Conservation (phyloP, 331 rosid species). For the Stylosanthes scabra region DNA sequence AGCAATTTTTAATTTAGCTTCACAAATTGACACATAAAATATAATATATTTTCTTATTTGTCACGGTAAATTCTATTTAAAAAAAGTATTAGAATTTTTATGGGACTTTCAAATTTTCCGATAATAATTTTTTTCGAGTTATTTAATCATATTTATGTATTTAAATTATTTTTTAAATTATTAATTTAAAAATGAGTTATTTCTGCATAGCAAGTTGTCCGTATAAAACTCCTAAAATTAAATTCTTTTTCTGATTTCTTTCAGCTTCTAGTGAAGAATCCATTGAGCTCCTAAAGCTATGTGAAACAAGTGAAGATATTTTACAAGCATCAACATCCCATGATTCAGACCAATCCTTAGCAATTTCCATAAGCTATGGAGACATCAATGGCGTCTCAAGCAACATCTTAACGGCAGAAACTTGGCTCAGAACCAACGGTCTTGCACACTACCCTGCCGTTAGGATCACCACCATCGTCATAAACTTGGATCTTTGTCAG, state of each 20-base stretch:
- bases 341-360: slow-evolving; percentile 50
- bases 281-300: slow-evolving; percentile 50
- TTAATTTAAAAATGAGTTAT: too few relatives aligned
- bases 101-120: too few relatives aligned
- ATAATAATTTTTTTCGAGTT: too few relatives aligned
- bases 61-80: too few relatives aligned
- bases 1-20: too few relatives aligned
- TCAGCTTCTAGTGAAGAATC: slow-evolving; percentile 64
- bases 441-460: slow-evolving; percentile 68
- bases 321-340: slow-evolving; percentile 27
- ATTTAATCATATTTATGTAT: too few relatives aligned
- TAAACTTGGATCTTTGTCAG: slow-evolving; percentile 50
- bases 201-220: too few relatives aligned
- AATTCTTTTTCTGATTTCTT: neutral
- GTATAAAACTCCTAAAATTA: too few relatives aligned
- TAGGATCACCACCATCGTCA: slow-evolving; percentile 71
- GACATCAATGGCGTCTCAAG: slow-evolving; percentile 58
- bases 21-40: too few relatives aligned
- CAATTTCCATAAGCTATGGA: slow-evolving; percentile 55
- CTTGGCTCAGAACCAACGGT: slow-evolving; percentile 71
- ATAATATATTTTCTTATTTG: too few relatives aligned
- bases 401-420: slow-evolving; percentile 70
- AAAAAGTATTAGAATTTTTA: too few relatives aligned
- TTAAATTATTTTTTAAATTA: too few relatives aligned
- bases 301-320: slow-evolving; percentile 47